These are phyloP conservation scores for Zymoseptoria ardabiliae DNA, from an alignment of 2,329 filamentous ascomycete genomes.

Conservation along the genomic window DNA sequence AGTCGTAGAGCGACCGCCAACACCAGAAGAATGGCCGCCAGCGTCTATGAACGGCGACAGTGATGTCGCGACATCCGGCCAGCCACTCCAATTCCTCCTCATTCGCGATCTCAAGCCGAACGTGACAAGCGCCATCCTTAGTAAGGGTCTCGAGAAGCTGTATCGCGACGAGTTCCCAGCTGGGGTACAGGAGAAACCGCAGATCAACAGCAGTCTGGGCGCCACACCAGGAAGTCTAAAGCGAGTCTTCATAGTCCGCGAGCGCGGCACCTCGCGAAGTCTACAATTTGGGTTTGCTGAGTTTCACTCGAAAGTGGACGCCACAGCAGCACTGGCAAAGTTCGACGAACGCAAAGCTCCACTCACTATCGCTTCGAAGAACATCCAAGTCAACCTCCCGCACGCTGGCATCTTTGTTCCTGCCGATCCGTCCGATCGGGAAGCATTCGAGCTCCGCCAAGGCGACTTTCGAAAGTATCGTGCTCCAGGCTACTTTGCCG, in stretches of 20 bases:
- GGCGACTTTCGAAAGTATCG: constrained; percentile 17
- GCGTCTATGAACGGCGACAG: constrained; percentile 16
- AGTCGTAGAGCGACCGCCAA: neutral
- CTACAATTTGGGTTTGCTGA: constrained; percentile 81
- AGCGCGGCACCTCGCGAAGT: constrained; percentile 62
- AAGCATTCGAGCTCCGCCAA: constrained; percentile 10
- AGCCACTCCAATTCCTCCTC: constrained; percentile 47
- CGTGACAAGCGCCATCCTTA: constrained; percentile 64
- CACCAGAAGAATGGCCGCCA: constrained; percentile 10
- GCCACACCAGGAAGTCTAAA: constrained; percentile 68
- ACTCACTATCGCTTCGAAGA: constrained; percentile 69
- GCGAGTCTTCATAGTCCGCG: constrained; percentile 68
- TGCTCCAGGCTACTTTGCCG: constrained; percentile 19
- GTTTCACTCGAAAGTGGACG: constrained; percentile 67
- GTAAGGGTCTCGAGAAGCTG: constrained; percentile 65
- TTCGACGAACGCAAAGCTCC: constrained; percentile 60
- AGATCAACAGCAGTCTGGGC: constrained; percentile 3
- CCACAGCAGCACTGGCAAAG: constrained; percentile 64
- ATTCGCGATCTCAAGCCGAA: constrained; percentile 63
- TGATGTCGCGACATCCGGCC: constrained; percentile 16
- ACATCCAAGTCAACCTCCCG: constrained; percentile 65
- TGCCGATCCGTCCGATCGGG: constrained; percentile 50
- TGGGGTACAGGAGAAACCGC: neutral
- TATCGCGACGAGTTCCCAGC: constrained; percentile 43
- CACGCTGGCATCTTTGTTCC: constrained; percentile 81